Conservation (phyloP, 148 eudicot species). For the Rhododendron griersonianum region DNA sequence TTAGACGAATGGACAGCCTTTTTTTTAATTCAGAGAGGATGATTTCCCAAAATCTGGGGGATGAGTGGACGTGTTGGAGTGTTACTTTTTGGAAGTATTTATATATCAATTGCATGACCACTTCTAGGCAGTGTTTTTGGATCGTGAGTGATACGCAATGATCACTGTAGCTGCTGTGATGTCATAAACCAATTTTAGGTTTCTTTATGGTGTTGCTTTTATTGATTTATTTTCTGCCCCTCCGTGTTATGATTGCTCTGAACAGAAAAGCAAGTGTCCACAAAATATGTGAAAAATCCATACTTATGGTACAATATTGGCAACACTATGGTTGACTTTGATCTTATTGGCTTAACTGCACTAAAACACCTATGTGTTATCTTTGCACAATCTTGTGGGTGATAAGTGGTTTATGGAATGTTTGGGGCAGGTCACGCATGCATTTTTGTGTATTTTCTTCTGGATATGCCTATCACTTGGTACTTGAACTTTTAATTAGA, state of each 20-base stretch:
- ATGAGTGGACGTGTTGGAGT: background rate
- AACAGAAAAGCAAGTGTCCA: background rate
- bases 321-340: background rate
- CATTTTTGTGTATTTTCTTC: constrained; percentile 3
- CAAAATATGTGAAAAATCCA: background rate
- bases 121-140: background rate
- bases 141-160: background rate
- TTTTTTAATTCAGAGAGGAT: background rate
- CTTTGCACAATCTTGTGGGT: background rate
- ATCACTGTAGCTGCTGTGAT: background rate
- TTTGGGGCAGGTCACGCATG: background rate
- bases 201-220: background rate
- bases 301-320: background rate
- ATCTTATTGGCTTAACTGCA: background rate
- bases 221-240: background rate
- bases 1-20: background rate
- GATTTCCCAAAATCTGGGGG: background rate
- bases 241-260: background rate
- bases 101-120: background rate
- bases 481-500: background rate
- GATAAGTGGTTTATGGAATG: background rate
- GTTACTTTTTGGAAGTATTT: background rate
- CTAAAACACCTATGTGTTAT: background rate
- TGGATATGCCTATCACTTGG: background rate
- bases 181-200: background rate